phyloP scores from a whole-genome alignment of 1,284 basidiomycete genomes.

The Xanthoconium separans region DNA sequence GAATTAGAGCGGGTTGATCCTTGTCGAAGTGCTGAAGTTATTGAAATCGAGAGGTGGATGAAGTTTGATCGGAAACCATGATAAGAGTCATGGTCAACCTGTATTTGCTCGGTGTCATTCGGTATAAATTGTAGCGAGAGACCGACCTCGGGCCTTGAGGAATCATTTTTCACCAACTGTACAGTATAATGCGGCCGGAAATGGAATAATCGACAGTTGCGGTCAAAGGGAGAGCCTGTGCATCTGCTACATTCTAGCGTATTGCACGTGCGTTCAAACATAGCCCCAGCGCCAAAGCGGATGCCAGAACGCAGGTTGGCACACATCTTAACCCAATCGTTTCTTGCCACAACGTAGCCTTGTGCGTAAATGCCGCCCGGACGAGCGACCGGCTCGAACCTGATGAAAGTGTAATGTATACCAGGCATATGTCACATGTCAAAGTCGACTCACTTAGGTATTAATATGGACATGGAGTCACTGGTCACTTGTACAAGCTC shows the following conservation, averaged over 20 bases:
- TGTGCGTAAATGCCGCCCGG: constrained; percentile 16
- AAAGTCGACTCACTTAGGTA: constrained; percentile 65
- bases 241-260: constrained; percentile 70
- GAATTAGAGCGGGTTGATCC: constrained; percentile 20
- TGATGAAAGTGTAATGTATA: constrained; percentile 10
- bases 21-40: constrained; percentile 59
- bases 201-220: constrained; percentile 78
- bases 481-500: constrained; percentile 88
- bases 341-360: constrained; percentile 22
- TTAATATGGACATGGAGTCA: constrained; percentile 76
- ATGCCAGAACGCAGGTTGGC: constrained; percentile 87
- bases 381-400: constrained; percentile 20
- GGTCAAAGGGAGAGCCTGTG: constrained; percentile 64
- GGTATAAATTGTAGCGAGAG: not conserved
- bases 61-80: constrained; percentile 92
- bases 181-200: constrained; percentile 87
- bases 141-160: constrained; percentile 51
- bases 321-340: constrained; percentile 56
- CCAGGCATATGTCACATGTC: not conserved
- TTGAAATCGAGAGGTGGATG: constrained; percentile 89
- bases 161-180: constrained; percentile 54
- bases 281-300: constrained; percentile 87
- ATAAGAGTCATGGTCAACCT: constrained; percentile 75
- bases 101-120: constrained; percentile 2
- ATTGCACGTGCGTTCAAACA: constrained; percentile 80